phyloP scores from a whole-genome alignment of 371 early-diverging fungal species.

The Smittium mucronatum region DNA sequence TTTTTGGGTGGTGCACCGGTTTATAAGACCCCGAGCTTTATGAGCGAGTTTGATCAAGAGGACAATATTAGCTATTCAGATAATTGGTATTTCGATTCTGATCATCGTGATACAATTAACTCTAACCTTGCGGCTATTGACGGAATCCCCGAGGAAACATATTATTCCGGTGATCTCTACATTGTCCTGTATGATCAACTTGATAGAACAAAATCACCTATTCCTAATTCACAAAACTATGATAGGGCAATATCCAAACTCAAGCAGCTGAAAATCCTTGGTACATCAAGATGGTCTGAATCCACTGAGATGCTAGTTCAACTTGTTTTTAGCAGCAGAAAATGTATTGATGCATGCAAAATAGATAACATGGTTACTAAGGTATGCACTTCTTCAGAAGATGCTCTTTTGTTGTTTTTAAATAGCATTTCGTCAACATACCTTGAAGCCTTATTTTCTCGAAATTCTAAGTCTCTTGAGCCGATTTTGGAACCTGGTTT shows the following conservation, averaged over 20 bases:
- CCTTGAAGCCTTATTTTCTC: background rate
- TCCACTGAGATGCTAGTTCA: slow-evolving; percentile 24
- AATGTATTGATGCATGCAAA: slow-evolving; percentile 20
- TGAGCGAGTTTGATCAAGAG: background rate
- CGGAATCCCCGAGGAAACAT: background rate
- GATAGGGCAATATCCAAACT: background rate
- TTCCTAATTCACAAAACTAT: background rate
- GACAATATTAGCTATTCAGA: background rate
- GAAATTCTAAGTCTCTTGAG: background rate
- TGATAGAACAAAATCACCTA: background rate
- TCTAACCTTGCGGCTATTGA: background rate
- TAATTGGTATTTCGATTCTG: background rate
- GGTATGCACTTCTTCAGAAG: background rate
- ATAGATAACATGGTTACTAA: background rate
- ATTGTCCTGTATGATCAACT: background rate
- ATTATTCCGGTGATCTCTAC: background rate
- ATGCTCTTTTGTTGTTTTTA: background rate
- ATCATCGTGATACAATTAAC: background rate
- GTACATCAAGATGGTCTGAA: slow-evolving; percentile 16
- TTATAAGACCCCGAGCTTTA: background rate
- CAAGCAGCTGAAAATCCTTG: background rate
- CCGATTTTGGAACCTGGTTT: background rate
- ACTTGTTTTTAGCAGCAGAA: slow-evolving; percentile 17
- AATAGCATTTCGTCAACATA: background rate
- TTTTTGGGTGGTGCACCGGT: slow-evolving; percentile 23